Percentiles rank a stretch among this genome's conserved stretches.
Conservation (phyloP, 441 rosid genomes). For the Pelargonium fulgidum region DNA sequence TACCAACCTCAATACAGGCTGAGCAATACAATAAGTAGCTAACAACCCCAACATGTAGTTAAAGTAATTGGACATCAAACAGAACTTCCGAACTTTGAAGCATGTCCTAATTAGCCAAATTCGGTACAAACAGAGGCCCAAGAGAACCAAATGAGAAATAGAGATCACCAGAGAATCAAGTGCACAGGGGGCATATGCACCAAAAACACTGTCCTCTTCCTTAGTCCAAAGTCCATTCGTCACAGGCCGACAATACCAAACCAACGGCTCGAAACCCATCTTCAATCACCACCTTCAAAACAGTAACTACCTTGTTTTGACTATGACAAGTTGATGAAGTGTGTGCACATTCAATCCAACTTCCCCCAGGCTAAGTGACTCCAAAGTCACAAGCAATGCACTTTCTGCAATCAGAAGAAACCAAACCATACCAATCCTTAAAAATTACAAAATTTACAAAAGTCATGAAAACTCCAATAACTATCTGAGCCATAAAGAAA, state of each 20-base stretch:
- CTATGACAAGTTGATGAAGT: neutral
- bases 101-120: slow-evolving; percentile 65
- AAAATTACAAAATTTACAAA: neutral
- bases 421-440: neutral
- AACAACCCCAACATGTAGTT: slow-evolving; percentile 55
- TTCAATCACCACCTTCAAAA: slow-evolving; percentile 11
- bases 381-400: neutral
- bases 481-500: neutral
- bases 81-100: slow-evolving; percentile 53
- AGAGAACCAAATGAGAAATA: slow-evolving; percentile 57
- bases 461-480: neutral
- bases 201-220: slow-evolving; percentile 76
- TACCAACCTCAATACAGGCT: slow-evolving; percentile 79
- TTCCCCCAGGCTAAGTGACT: slow-evolving; percentile 2
- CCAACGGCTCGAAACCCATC: slow-evolving; percentile 67
- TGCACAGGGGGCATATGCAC: slow-evolving; percentile 90
- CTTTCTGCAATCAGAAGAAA: neutral
- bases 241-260: slow-evolving; percentile 85
- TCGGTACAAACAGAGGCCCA: slow-evolving; percentile 63
- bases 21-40: slow-evolving; percentile 66
- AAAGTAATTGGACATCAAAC: slow-evolving; percentile 70
- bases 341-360: neutral
- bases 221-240: slow-evolving; percentile 68
- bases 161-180: slow-evolving; percentile 68
- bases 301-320: neutral